Conservation (phyloP, 345 rosid genomes). For the Eucalyptus erythrocorys region DNA sequence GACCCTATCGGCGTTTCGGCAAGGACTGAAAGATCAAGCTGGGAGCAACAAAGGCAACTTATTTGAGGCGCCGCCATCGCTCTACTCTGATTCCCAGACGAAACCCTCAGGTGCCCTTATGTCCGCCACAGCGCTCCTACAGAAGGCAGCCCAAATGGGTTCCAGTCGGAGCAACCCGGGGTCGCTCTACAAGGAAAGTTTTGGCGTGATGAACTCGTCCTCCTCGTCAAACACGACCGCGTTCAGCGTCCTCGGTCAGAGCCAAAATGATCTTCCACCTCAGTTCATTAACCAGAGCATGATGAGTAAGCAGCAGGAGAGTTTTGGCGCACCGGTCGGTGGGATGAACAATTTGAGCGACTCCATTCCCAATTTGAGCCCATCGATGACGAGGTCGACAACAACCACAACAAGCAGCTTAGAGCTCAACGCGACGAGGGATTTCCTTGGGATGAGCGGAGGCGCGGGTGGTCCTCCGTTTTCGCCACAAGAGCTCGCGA, state of each 20-base stretch:
- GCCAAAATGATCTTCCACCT: not conserved
- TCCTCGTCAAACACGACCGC: constrained; percentile 16
- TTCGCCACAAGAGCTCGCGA: constrained; percentile 56
- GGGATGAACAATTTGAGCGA: not conserved
- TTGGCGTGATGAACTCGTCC: constrained; percentile 34
- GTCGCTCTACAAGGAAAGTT: constrained; percentile 15
- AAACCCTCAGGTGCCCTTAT: constrained; percentile 38
- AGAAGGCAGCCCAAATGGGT: constrained; percentile 94
- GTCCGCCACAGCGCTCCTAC: constrained; percentile 92
- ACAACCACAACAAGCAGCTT: not conserved
- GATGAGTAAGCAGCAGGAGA: not conserved
- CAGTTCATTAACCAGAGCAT: not conserved
- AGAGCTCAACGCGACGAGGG: constrained; percentile 29
- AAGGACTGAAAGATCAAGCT: constrained; percentile 3
- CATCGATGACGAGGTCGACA: not conserved
- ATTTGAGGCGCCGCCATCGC: constrained; percentile 5
- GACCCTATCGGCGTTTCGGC: constrained; percentile 37
- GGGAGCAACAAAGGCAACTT: constrained; percentile 4
- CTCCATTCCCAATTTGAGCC: constrained; percentile 6
- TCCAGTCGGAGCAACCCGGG: constrained; percentile 69
- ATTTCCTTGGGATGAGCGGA: constrained; percentile 70
- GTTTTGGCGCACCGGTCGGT: not conserved
- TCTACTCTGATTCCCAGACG: constrained; percentile 24
- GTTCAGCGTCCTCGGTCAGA: constrained; percentile 2
- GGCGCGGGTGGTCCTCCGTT: constrained; percentile 29